Base-by-base conservation (phyloP, 176 grass and related monocot species). In the Zea luxurians region DNA sequence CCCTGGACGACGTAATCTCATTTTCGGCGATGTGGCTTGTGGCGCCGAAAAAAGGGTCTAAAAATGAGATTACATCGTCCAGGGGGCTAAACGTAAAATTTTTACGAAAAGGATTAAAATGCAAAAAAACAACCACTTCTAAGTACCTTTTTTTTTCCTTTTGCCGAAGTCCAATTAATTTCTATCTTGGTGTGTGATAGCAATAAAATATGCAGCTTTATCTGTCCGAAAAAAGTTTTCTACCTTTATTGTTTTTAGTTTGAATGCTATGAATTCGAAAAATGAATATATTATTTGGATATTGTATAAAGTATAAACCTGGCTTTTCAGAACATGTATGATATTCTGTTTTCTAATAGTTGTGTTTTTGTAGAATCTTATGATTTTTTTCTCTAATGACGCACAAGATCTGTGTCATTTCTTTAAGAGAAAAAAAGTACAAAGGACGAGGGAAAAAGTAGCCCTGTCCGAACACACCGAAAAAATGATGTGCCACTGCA, bases 301-400 rank as follows among this genome's bases (percentile, higher is more conserved):
- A 38, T 59, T 70, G 27, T 27, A 0, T 27, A 27, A 27, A 27
- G n/a, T 67, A 58, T 61, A 18, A 66, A 46, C 13, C 9, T 61
- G 50, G 2, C 41, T 63, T 71, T 37, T 62, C 35, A 38, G 10
- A 4, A 8, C 61, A 7, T 10, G 8, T 18, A 61, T 62, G 18
- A 27, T 57, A 41, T 44, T 34, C 4, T 78, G 18, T 68, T 79
- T 67, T 68, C 52, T 68, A 68, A 42, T 75, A 15, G 15, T 44
- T 60, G 37, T 34, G 48, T 57, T 42, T 67, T 4, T 6, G 8
- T 43, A 61, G 54, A 40, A 70, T 74, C 6, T n/a, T 45, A 69
- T 34, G 64, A 62, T 58, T 8, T 20, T 18, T 58, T 20, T 20
- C 3, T 58, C n/a, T 9, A 20, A 57, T 6, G 17, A 57, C 17